phyloP scores from a whole-genome alignment of 345 rosid species.

The Arabidopsis thaliana region TAIR10.1 NC_003070.9:22746501-22747000 shows the following conservation, averaged over 20 bases:
- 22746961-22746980: constrained; percentile 93
- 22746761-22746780: constrained; percentile 13
- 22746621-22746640: constrained; percentile 77
- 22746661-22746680: constrained; percentile 94
- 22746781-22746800: constrained; percentile 20
- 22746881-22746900: background rate
- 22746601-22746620: constrained; percentile 36
- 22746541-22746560: constrained; percentile 35
- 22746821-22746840: background rate
- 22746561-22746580: constrained; percentile 25
- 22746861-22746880: background rate
- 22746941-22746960: constrained; percentile 96
- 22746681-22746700: constrained; percentile 77
- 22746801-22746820: constrained; percentile 11
- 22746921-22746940: constrained; percentile 73
- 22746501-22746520: background rate
- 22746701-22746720: constrained; percentile 83
- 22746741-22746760: constrained; percentile 79
- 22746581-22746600: constrained; percentile 46
- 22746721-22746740: constrained; percentile 88
- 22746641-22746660: constrained; percentile 93
- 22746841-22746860: background rate
- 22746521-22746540: constrained; percentile 34
- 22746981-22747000: constrained; percentile 78
- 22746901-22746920: background rate